Percentiles rank a stretch among this genome's conserved stretches.
Evolutionary conservation across 2,329 filamentous ascomycete species (phyloP).

Genomic region (Cercospora sp.): DNA sequence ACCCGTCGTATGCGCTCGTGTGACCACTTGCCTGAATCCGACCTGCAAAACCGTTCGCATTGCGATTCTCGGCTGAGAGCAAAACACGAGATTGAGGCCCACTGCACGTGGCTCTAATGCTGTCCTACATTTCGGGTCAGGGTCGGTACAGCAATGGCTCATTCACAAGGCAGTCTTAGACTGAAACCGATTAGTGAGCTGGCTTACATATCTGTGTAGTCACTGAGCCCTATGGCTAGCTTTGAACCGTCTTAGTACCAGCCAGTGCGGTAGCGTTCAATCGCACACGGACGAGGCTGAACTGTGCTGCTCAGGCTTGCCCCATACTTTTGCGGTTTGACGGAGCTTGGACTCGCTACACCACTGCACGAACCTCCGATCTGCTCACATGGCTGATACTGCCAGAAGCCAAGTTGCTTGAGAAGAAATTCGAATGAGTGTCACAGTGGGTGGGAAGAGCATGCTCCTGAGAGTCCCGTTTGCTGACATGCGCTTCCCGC

Average conservation of each 20-base stretch:
- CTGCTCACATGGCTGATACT: not conserved
- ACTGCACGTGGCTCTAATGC: not conserved
- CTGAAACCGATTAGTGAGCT: not conserved
- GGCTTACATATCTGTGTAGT: not conserved
- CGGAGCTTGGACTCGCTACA: not conserved
- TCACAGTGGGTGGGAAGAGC: too few species aligned
- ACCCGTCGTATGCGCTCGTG: not conserved
- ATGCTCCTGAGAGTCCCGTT: too few species aligned
- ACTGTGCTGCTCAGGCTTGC: not conserved
- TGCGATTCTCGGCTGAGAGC: not conserved
- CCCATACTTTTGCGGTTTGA: not conserved
- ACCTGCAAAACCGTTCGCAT: not conserved
- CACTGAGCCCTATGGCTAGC: not conserved
- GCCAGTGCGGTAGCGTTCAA: not conserved
- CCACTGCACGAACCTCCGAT: not conserved
- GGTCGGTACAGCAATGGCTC: not conserved
- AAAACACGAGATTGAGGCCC: not conserved
- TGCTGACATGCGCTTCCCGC: too few species aligned
- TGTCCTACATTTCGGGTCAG: not conserved
- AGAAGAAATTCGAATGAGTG: too few species aligned
- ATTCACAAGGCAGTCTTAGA: not conserved
- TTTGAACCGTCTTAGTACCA: not conserved
- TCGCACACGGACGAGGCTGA: not conserved
- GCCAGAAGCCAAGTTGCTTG: too few species aligned
- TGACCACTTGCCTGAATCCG: not conserved